A percentile compares a stretch with the other conserved stretches of the same genome.
Conservation (phyloP, 495 filamentous ascomycete genomes). For the Aspergillus olivimuriae region DNA sequence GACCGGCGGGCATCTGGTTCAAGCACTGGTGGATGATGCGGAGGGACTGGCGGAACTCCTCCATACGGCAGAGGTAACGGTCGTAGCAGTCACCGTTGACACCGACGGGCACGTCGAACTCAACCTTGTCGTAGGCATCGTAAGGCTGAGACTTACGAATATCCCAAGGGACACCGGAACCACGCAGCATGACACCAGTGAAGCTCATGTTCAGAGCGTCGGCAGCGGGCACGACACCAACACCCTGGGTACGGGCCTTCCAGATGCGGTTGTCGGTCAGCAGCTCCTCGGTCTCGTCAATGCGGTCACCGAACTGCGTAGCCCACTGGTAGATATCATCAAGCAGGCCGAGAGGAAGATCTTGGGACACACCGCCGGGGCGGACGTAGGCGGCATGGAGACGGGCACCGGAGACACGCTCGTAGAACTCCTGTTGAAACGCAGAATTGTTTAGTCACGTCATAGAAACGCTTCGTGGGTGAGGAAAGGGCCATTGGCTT, state of each 20-base stretch:
- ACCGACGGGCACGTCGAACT: slow-evolving; percentile 96
- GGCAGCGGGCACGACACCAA: slow-evolving; percentile 85
- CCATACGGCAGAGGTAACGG: slow-evolving; percentile 98
- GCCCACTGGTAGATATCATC: slow-evolving; percentile 99
- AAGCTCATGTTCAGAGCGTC: slow-evolving; percentile 95
- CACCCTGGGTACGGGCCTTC: slow-evolving; percentile 83
- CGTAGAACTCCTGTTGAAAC: slow-evolving; percentile 85
- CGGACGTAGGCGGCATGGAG: slow-evolving; percentile 98
- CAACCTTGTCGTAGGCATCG: slow-evolving; percentile 94
- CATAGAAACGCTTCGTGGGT: background rate
- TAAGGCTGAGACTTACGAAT: slow-evolving; percentile 93
- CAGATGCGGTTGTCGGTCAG: slow-evolving; percentile 99
- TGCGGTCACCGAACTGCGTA: slow-evolving; percentile 97
- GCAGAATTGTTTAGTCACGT: background rate
- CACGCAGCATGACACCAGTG: slow-evolving; percentile 95
- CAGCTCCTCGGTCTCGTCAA: slow-evolving; percentile 98
- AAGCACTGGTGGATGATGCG: slow-evolving; percentile 98
- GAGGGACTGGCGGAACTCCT: slow-evolving; percentile 96
- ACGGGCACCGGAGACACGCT: slow-evolving; percentile 96
- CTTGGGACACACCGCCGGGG: slow-evolving; percentile 93
- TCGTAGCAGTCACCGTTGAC: slow-evolving; percentile 99
- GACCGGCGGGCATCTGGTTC: slow-evolving; percentile 96
- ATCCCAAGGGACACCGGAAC: slow-evolving; percentile 96
- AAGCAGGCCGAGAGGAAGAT: slow-evolving; percentile 88
- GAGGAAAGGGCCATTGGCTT: slow-evolving; percentile 18